Conservation (phyloP, 2,329 filamentous ascomycete species). For the Colletotrichum orbiculare region DNA sequence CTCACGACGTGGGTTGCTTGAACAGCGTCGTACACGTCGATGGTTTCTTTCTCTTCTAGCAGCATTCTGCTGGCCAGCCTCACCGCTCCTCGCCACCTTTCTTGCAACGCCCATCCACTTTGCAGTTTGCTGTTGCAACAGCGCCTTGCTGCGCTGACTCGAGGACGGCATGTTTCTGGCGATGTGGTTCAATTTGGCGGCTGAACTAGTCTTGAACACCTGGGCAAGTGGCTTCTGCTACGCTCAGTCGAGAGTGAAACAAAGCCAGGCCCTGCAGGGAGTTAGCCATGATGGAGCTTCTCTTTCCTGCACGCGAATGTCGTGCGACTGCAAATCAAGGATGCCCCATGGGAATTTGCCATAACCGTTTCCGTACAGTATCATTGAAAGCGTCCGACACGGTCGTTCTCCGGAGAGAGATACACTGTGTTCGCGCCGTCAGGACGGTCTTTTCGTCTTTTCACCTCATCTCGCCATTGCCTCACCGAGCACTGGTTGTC, state of each 20-base stretch:
- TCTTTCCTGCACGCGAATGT: conserved; percentile 28
- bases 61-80: conserved; percentile 20
- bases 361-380: conserved; percentile 15
- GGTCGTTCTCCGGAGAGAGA: neutral
- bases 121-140: conserved; percentile 5
- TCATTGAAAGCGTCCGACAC: neutral
- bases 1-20: conserved; percentile 25
- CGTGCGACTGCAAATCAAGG: conserved; percentile 15
- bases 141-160: conserved; percentile 12
- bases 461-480: conserved; percentile 17
- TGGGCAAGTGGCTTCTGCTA: too few relatives aligned
- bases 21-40: neutral
- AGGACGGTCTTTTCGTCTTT: conserved; percentile 7
- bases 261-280: conserved; percentile 13
- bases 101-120: neutral
- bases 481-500: conserved; percentile 12
- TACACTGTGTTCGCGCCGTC: conserved; percentile 29
- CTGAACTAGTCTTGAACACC: neutral
- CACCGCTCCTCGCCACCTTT: conserved; percentile 15
- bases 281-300: neutral
- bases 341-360: neutral
- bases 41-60: neutral
- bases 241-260: conserved; percentile 16
- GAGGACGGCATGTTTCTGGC: neutral
- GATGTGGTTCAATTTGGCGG: conserved; percentile 16